phyloP scores from a whole-genome alignment of 768 basidiomycete species.

The Pleurotus djamor region DNA sequence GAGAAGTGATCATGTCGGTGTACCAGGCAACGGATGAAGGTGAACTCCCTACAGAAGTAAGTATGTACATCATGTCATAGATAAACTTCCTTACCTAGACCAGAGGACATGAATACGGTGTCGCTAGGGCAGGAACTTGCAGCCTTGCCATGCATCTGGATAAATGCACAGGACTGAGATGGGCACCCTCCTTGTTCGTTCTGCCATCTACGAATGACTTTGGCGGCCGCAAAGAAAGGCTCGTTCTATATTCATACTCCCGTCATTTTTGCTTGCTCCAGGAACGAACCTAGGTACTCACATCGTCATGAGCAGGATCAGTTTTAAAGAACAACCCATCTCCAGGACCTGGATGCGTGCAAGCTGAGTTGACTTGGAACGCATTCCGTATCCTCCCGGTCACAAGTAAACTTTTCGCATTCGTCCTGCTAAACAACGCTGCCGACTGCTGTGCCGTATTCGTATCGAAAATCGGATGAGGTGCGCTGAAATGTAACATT shows the following conservation, averaged over 20 bases:
- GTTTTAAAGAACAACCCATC: conserved; percentile 34
- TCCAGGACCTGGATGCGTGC: conserved; percentile 20
- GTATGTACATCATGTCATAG: background rate
- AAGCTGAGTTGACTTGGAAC: conserved; percentile 26
- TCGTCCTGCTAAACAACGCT: conserved; percentile 32
- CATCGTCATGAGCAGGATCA: conserved; percentile 45
- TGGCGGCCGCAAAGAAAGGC: conserved; percentile 40
- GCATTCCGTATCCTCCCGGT: conserved; percentile 36
- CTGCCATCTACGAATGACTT: conserved; percentile 38
- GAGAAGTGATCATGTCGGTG: conserved; percentile 23
- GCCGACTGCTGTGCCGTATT: conserved; percentile 38
- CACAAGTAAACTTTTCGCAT: conserved; percentile 39
- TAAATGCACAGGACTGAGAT: conserved; percentile 35
- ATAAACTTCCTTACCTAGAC: conserved; percentile 31
- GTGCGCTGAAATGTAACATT: conserved; percentile 40
- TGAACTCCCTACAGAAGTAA: conserved; percentile 14
- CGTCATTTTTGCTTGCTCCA: background rate
- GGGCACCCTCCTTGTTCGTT: conserved; percentile 33
- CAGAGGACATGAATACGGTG: conserved; percentile 42
- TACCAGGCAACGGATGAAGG: conserved; percentile 31
- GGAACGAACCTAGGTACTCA: conserved; percentile 13
- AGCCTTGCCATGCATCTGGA: conserved; percentile 48
- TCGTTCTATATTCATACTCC: conserved; percentile 29
- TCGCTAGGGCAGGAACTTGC: conserved; percentile 32
- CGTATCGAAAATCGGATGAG: conserved; percentile 39